phyloP scores from a whole-genome alignment of 1,284 basidiomycete genomes.

The Psilocybe mexicana region DNA sequence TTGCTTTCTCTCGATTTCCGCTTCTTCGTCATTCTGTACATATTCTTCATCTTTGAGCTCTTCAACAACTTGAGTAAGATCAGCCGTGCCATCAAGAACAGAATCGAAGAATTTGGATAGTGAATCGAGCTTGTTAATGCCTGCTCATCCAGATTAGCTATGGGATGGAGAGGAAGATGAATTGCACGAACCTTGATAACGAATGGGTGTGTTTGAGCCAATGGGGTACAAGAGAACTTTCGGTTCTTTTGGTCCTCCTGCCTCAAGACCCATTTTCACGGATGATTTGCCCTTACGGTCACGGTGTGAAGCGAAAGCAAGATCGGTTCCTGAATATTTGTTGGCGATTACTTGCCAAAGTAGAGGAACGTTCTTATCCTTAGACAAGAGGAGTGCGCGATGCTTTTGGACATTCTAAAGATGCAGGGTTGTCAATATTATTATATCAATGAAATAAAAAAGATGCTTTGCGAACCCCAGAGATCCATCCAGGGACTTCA shows the following conservation, averaged over 20 bases:
- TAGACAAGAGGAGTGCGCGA: conserved; percentile 75
- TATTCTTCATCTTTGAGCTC: conserved; percentile 41
- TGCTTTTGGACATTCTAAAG: conserved; percentile 44
- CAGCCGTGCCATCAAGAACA: conserved; percentile 62
- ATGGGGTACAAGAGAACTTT: conserved; percentile 68
- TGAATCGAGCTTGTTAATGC: conserved; percentile 63
- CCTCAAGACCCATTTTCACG: conserved; percentile 54
- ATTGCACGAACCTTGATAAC: conserved; percentile 56
- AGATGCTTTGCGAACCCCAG: conserved; percentile 45
- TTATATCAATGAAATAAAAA: conserved; percentile 5
- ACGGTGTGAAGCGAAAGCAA: conserved; percentile 68
- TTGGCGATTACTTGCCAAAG: conserved; percentile 86
- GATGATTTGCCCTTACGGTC: conserved; percentile 63
- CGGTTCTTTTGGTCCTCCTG: conserved; percentile 52
- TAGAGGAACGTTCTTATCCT: conserved; percentile 76
- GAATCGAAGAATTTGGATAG: conserved; percentile 70
- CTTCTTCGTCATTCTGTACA: conserved; percentile 41
- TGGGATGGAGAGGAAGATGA: conserved; percentile 1
- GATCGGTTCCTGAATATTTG: conserved; percentile 60
- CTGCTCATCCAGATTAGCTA: conserved; percentile 32
- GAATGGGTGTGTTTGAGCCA: conserved; percentile 52
- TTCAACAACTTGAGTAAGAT: conserved; percentile 45
- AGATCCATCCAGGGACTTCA: conserved; percentile 62
- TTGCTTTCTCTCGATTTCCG: conserved; percentile 50
- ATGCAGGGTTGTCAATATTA: not conserved